These are phyloP conservation scores for Calocybe gambosa DNA, from an alignment of 1,284 basidiomycete genomes.

Conservation along the genomic window DNA sequence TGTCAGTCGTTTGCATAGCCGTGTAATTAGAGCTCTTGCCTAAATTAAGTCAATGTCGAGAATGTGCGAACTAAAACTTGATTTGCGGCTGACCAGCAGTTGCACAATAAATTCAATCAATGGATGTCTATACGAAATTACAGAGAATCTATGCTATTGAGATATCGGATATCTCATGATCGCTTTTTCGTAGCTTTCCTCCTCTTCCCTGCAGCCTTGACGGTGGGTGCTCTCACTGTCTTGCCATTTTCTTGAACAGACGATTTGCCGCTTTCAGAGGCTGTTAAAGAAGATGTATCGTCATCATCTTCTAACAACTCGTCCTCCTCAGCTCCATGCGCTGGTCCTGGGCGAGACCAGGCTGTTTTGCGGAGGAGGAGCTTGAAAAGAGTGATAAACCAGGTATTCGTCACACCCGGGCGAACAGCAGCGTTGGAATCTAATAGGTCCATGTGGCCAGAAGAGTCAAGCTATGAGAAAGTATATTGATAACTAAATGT, in stretches of 20 bases:
- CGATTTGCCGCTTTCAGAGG: slow-evolving; percentile 38
- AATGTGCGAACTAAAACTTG: background rate
- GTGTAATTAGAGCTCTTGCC: no score
- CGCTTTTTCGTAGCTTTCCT: slow-evolving; percentile 44
- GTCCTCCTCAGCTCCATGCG: slow-evolving; percentile 10
- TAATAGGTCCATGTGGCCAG: slow-evolving; percentile 46
- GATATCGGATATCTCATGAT: slow-evolving; percentile 14
- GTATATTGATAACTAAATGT: slow-evolving; percentile 3
- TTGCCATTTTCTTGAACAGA: slow-evolving; percentile 28
- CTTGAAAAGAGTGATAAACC: slow-evolving; percentile 36
- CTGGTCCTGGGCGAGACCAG: slow-evolving; percentile 15
- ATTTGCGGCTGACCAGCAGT: background rate
- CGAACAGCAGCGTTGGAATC: slow-evolving; percentile 25
- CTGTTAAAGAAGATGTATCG: slow-evolving; percentile 24
- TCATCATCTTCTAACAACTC: slow-evolving; percentile 30
- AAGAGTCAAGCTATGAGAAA: slow-evolving; percentile 35
- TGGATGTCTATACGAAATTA: background rate
- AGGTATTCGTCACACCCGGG: slow-evolving; percentile 29
- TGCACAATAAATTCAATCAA: background rate
- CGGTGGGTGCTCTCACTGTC: slow-evolving; percentile 26
- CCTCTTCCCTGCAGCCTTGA: slow-evolving; percentile 54
- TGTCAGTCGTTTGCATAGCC: no score
- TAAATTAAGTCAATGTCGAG: background rate
- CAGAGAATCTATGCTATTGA: background rate
- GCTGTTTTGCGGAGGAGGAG: slow-evolving; percentile 28